Percentiles rank a stretch among this genome's conserved stretches.
phyloP scores from a whole-genome alignment of 805 yeast genomes.

The Candida verbasci region DNA sequence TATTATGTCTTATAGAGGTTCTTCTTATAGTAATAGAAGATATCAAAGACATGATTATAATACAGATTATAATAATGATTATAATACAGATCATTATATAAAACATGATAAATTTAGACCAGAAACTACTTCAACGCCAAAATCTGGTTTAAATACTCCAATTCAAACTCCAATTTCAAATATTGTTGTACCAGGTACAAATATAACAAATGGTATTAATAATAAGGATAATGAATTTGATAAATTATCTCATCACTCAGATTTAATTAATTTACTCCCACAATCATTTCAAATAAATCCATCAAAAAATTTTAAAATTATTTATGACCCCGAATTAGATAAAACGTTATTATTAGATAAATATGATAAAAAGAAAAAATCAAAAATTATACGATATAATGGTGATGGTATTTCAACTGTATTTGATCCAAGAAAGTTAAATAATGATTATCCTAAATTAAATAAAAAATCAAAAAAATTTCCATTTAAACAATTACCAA shows the following conservation, averaged over 20 bases:
- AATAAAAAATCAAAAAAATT: slow-evolving; percentile 36
- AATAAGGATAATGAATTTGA: slow-evolving; percentile 24
- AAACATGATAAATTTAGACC: not conserved
- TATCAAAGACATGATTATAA: slow-evolving; percentile 3
- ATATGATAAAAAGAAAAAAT: slow-evolving; percentile 24
- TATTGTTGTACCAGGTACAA: slow-evolving; percentile 24
- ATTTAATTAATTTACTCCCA: slow-evolving; percentile 11
- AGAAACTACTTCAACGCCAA: not conserved
- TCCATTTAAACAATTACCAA: slow-evolving; percentile 40
- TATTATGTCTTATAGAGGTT: slow-evolving; percentile 5
- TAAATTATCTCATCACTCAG: slow-evolving; percentile 26
- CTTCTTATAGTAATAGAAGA: slow-evolving; percentile 1
- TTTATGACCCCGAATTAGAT: slow-evolving; percentile 48
- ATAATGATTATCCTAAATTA: slow-evolving; percentile 30
- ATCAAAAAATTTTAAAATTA: slow-evolving; percentile 36
- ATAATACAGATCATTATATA: not conserved
- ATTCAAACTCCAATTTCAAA: slow-evolving; percentile 1
- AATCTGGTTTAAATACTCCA: slow-evolving; percentile 4
- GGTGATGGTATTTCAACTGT: slow-evolving; percentile 19
- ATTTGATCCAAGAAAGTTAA: slow-evolving; percentile 40
- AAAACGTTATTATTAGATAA: slow-evolving; percentile 27
- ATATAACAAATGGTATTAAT: slow-evolving; percentile 29
- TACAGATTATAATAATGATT: too few species aligned
- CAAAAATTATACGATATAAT: slow-evolving; percentile 38
- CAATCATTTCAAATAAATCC: slow-evolving; percentile 12